Conservation (phyloP, 352 stramenopile species). For the Phytophthora cryptogea region DNA sequence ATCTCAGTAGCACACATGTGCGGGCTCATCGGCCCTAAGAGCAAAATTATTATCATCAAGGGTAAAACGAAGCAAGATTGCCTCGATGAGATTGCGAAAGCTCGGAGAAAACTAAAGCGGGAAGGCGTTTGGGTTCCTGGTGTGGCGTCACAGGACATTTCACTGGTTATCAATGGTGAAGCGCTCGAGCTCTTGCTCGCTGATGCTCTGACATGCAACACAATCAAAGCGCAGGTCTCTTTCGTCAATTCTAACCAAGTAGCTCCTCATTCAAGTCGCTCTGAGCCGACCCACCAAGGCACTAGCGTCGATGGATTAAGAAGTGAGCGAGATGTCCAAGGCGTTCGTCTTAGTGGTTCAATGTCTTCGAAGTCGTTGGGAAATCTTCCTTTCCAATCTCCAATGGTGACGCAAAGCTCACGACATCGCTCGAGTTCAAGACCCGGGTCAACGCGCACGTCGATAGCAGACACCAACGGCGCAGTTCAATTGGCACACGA, state of each 20-base stretch:
- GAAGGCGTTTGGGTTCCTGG: conserved; percentile 82
- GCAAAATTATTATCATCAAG: conserved; percentile 85
- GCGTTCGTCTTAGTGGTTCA: conserved; percentile 35
- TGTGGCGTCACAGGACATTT: conserved; percentile 71
- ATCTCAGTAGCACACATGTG: conserved; percentile 99
- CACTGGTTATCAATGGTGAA: conserved; percentile 84
- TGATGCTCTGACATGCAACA: conserved; percentile 34
- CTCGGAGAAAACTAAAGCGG: conserved; percentile 70
- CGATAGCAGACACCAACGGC: conserved; percentile 23
- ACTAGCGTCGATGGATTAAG: conserved; percentile 13
- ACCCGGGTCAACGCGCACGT: conserved; percentile 41
- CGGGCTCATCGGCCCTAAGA: conserved; percentile 84
- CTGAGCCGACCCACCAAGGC: conserved; percentile 7
- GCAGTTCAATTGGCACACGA: conserved; percentile 48
- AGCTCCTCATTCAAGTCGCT: conserved; percentile 12
- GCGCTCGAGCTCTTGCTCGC: conserved; percentile 73
- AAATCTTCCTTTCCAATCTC: conserved; percentile 39
- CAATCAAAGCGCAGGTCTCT: conserved; percentile 21
- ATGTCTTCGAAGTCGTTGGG: conserved; percentile 58
- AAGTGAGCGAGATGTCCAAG: conserved; percentile 14
- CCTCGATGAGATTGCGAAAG: conserved; percentile 80
- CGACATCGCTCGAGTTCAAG: conserved; percentile 36
- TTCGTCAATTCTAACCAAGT: conserved; percentile 27
- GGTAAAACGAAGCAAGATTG: conserved; percentile 80
- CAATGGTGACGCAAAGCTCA: conserved; percentile 21